Conservation (phyloP, 768 basidiomycete genomes). For the Xanthoconium stramineum region DNA sequence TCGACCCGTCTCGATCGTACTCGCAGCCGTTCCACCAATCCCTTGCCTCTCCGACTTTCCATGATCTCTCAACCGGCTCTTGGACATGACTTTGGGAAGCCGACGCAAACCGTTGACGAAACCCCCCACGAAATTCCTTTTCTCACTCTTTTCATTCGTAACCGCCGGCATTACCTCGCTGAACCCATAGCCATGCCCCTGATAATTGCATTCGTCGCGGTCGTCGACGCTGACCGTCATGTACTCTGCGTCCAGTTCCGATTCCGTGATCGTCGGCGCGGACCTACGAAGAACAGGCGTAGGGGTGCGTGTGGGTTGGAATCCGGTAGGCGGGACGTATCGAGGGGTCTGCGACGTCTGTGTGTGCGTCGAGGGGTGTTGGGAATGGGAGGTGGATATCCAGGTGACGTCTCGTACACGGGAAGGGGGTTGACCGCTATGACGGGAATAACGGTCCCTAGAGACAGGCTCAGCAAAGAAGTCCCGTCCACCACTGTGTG, state of each 20-base stretch:
- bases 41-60: conserved; percentile 24
- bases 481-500: conserved; percentile 28
- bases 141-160: conserved; percentile 29
- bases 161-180: conserved; percentile 21
- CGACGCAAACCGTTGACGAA: conserved; percentile 31
- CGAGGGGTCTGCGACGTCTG: conserved; percentile 30
- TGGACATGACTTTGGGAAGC: conserved; percentile 34
- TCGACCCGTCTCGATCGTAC: conserved; percentile 13
- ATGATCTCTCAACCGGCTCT: conserved; percentile 26
- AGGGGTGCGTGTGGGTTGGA: conserved; percentile 23
- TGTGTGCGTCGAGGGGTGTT: conserved; percentile 24
- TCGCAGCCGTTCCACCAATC: neutral
- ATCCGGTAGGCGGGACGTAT: conserved; percentile 18
- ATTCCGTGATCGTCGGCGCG: conserved; percentile 29
- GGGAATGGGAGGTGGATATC: conserved; percentile 28
- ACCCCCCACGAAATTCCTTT: conserved; percentile 30
- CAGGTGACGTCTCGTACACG: conserved; percentile 32
- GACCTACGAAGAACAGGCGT: conserved; percentile 30
- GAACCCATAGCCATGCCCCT: conserved; percentile 22
- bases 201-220: conserved; percentile 17
- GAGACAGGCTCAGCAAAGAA: conserved; percentile 20
- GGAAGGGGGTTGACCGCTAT: conserved; percentile 23
- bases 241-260: conserved; percentile 32
- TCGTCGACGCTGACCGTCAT: conserved; percentile 32
- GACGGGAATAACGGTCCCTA: conserved; percentile 30